These are phyloP conservation scores for Juglanconis juglandina DNA, from an alignment of 2,329 filamentous ascomycete genomes.

Conservation along the genomic window DNA sequence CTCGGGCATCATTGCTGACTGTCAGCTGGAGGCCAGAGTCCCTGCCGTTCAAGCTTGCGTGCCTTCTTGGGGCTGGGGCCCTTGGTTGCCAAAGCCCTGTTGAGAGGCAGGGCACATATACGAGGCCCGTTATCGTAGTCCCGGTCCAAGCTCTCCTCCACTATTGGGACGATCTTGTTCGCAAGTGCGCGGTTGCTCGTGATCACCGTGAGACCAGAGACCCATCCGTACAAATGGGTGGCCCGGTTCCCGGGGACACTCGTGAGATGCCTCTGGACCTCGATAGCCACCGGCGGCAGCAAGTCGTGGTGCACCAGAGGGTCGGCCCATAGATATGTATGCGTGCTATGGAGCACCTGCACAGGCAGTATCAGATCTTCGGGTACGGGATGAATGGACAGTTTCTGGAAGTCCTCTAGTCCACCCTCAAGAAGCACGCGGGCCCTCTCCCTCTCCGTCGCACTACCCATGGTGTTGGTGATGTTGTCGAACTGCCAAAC, in stretches of 20 bases:
- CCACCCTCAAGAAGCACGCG: constrained; percentile 47
- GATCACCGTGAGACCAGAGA: constrained; percentile 1
- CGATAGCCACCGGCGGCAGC: constrained; percentile 9
- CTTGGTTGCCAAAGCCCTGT: constrained; percentile 16
- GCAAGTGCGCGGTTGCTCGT: constrained; percentile 14
- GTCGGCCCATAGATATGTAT: background rate
- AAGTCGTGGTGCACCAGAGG: constrained; percentile 1
- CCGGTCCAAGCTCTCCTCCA: constrained; percentile 9
- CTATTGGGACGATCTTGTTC: constrained; percentile 4
- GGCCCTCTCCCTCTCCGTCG: constrained; percentile 57
- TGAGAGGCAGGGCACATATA: constrained; percentile 11
- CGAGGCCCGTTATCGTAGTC: constrained; percentile 14
- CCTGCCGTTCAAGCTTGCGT: background rate
- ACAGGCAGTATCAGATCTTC: constrained; percentile 14
- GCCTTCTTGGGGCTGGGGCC: constrained; percentile 4
- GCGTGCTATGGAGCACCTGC: background rate
- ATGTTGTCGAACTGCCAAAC: constrained; percentile 65
- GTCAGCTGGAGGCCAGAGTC: background rate
- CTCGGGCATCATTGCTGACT: background rate
- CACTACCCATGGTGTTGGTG: constrained; percentile 60
- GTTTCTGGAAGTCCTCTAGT: constrained; percentile 3
- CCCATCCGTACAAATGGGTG: constrained; percentile 11
- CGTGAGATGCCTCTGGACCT: constrained; percentile 9
- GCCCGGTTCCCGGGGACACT: constrained; percentile 7
- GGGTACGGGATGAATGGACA: constrained; percentile 9